Evolutionary conservation across 2,329 filamentous ascomycete genomes (phyloP), one percentile per base, ranked within the genome.

Genomic region (Metarhizium humberi): DNA sequence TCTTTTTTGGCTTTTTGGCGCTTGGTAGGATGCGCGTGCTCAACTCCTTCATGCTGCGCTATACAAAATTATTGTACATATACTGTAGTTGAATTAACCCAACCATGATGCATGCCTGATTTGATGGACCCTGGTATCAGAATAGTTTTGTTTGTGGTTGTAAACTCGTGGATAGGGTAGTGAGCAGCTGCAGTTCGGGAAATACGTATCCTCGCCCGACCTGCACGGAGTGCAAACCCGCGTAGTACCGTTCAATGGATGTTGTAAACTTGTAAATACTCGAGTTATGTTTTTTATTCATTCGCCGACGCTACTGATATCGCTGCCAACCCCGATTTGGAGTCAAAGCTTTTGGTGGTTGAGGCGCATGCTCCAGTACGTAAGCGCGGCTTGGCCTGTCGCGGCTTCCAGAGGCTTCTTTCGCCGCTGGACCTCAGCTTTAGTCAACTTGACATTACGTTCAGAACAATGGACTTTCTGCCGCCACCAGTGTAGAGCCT

Each of bases 401-500:
- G 38, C 54, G 54, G 18, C 53, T 57, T 57, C 56, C 56, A 57
- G 53, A 42, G 46, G 30, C 29, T 57, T 57, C 56, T 51, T 43
- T 55, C 38, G 54, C 16, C 49, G 20, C 11, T 50, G 36, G 50
- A 30, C 16, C 36, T 11, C 18, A 6, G 18, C 8, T 18, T 51
- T 55, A 47, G 51, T 55, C 51, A 57, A 50, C 20, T 20, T 20
- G 20, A 20, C 20, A 20, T 20, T 20, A 20, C 20, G 20, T 20
- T 20, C 20, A 20, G 20, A 29, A 18, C 45, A 29, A 30, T 46
- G 18, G 4, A 43, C 32, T 38, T 20, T 50, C 7, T 11, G 11
- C 10, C n/a, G 32, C 42, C 25, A 54, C 36, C 30, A 8, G 20
- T 18, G 8, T 6, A 20, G 29, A 16, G 38, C 20, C 3, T 52